A percentile compares a stretch with the other conserved stretches of the same genome.
Evolutionary conservation across 345 rosid genomes (phyloP).

Genomic region (Balakata baccata): DNA sequence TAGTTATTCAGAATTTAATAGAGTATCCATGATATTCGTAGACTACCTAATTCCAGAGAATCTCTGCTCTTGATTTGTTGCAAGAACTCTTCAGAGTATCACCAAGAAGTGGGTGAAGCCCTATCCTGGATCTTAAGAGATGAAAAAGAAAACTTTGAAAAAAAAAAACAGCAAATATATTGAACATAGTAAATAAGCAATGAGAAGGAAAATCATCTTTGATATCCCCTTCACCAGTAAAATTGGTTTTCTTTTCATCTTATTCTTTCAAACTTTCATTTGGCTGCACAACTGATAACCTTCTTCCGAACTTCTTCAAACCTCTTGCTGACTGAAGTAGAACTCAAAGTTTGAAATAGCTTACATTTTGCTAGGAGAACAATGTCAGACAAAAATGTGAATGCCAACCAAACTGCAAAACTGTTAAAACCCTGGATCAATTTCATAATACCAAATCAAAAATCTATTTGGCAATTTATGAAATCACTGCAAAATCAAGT

Average conservation of each 20-base stretch:
- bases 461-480: neutral
- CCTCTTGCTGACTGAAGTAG: neutral
- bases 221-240: neutral
- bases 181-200: neutral
- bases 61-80: slow-evolving; percentile 81
- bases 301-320: neutral
- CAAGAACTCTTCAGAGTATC: slow-evolving; percentile 86
- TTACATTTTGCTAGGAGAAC: neutral
- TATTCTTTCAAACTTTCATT: too few species aligned
- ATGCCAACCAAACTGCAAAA: neutral
- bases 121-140: slow-evolving; percentile 45
- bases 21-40: neutral
- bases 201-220: neutral
- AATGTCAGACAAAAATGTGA: neutral
- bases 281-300: neutral
- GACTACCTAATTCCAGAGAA: slow-evolving; percentile 75
- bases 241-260: neutral
- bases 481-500: neutral
- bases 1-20: neutral
- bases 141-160: too few species aligned
- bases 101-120: slow-evolving; percentile 86
- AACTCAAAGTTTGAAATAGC: neutral
- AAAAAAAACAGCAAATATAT: neutral
- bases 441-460: neutral
- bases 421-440: neutral